A percentile compares a stretch with the other conserved stretches of the same genome.
phyloP scores from a whole-genome alignment of 2,329 filamentous ascomycete genomes.

The Cladosporium phlei region DNA sequence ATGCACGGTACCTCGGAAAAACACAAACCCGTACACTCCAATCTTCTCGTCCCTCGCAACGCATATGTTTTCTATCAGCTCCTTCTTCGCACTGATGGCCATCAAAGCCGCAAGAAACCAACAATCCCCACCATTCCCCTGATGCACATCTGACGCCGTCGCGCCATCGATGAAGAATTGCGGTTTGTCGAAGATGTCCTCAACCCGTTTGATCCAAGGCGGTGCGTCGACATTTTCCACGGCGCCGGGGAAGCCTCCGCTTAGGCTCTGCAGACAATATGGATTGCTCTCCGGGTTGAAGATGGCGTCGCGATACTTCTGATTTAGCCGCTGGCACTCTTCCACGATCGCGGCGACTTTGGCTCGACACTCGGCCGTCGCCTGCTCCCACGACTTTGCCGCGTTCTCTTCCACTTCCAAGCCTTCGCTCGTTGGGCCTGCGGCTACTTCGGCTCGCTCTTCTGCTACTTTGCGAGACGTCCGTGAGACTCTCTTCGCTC shows the following conservation, averaged over 20 bases:
- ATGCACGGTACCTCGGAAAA: conserved; percentile 58
- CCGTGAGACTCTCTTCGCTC: conserved; percentile 23
- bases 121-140: conserved; percentile 75
- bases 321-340: conserved; percentile 70
- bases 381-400: conserved; percentile 62
- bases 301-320: conserved; percentile 80
- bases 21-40: conserved; percentile 82
- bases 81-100: conserved; percentile 70
- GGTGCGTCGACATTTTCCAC: conserved; percentile 24
- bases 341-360: conserved; percentile 55
- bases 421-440: conserved; percentile 9
- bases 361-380: conserved; percentile 61
- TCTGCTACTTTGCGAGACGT: conserved; percentile 18
- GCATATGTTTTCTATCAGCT: conserved; percentile 69
- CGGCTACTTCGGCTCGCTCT: conserved; percentile 13
- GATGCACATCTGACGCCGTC: conserved; percentile 70
- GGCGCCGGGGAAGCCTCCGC: conserved; percentile 18
- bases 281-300: conserved; percentile 75
- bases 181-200: conserved; percentile 33
- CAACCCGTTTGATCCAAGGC: conserved; percentile 30
- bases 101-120: conserved; percentile 81
- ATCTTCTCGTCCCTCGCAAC: conserved; percentile 67
- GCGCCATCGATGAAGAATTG: conserved; percentile 69
- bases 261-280: conserved; percentile 28
- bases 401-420: conserved; percentile 26